Conservation (phyloP, 495 filamentous ascomycete species). For the Lepidopterella palustris region DNA sequence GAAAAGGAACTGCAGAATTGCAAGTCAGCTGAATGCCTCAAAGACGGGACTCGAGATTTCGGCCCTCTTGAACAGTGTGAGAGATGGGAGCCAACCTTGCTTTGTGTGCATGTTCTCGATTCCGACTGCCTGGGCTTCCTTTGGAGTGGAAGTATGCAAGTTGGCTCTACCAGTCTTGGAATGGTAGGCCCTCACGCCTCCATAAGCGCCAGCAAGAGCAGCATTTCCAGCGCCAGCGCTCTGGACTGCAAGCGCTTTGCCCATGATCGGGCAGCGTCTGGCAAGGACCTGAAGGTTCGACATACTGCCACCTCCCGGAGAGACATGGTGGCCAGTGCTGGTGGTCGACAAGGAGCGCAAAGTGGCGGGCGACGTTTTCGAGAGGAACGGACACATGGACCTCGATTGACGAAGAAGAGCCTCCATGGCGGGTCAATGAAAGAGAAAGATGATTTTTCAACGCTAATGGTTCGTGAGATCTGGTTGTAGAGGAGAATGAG, state of each 20-base stretch:
- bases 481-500: neutral
- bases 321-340: slow-evolving; percentile 55
- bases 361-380: slow-evolving; percentile 82
- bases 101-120: slow-evolving; percentile 54
- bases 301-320: slow-evolving; percentile 82
- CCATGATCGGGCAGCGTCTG: slow-evolving; percentile 96
- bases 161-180: slow-evolving; percentile 55
- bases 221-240: slow-evolving; percentile 52
- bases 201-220: slow-evolving; percentile 38
- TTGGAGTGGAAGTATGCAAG: slow-evolving; percentile 69
- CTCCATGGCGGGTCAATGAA: slow-evolving; percentile 59
- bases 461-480: neutral
- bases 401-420: slow-evolving; percentile 87
- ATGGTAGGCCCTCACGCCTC: slow-evolving; percentile 44
- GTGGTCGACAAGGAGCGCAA: slow-evolving; percentile 85
- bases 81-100: slow-evolving; percentile 23
- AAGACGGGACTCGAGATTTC: neutral
- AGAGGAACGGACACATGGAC: slow-evolving; percentile 93
- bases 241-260: slow-evolving; percentile 90
- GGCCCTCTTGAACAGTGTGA: neutral
- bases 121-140: slow-evolving; percentile 67
- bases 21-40: slow-evolving; percentile 1
- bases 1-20: slow-evolving; percentile 21
- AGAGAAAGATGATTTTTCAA: neutral
- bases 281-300: slow-evolving; percentile 94